Evolutionary conservation across 1,139 yeast species (phyloP).

Genomic region (Candida frijolesensis): DNA sequence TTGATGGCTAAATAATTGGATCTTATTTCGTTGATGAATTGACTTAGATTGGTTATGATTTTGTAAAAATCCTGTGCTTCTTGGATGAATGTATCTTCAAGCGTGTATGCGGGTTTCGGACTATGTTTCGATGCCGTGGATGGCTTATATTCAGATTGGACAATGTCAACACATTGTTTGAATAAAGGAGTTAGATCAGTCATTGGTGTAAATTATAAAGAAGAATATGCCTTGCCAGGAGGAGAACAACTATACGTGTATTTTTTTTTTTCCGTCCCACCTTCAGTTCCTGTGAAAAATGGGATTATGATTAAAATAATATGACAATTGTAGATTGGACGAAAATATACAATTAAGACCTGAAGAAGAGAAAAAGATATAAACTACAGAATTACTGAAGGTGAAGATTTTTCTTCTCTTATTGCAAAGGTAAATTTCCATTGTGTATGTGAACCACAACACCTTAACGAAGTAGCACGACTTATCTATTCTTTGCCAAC

Average conservation of each 20-base stretch:
- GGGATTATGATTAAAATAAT: too few species aligned
- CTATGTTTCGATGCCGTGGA: constrained; percentile 5
- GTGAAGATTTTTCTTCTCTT: too few species aligned
- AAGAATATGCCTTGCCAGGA: background rate
- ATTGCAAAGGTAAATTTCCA: too few species aligned
- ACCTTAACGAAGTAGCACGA: too few species aligned
- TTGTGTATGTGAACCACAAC: too few species aligned
- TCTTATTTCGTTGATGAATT: constrained; percentile 41
- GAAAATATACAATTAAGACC: too few species aligned
- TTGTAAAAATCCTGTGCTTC: constrained; percentile 51
- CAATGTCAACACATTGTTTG: constrained; percentile 48
- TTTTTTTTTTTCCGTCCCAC: background rate
- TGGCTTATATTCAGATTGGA: constrained; percentile 31
- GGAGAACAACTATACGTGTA: background rate
- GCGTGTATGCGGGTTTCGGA: constrained; percentile 17
- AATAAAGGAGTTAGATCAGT: constrained; percentile 57
- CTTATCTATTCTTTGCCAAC: too few species aligned
- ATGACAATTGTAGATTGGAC: too few species aligned
- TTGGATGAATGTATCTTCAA: constrained; percentile 53
- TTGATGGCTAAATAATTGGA: constrained; percentile 46
- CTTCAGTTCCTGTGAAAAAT: too few species aligned
- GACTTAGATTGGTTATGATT: constrained; percentile 40
- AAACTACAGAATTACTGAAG: too few species aligned
- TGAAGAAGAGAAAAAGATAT: too few species aligned
- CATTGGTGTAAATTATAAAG: constrained; percentile 39